Evolutionary conservation across 768 basidiomycete genomes (phyloP), one percentile per base, ranked within the genome.

Genomic region (Tricholoma terreum): DNA sequence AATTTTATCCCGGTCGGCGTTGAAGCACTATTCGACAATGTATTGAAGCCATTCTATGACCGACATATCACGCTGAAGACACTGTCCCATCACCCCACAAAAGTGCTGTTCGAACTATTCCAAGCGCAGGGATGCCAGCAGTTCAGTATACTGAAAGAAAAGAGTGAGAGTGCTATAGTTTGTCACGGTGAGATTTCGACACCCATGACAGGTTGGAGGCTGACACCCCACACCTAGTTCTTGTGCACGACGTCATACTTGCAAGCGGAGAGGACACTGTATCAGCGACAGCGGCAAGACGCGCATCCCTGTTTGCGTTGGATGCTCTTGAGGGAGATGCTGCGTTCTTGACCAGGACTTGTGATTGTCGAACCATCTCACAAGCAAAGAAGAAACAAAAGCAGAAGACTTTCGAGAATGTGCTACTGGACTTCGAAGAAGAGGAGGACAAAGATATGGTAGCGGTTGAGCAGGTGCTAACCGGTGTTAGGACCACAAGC

Each of bases 11-110:
- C 80, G 22, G 71, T 74, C 52, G 88, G 89, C 4, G 79, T 80
- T 22, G 80, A 88, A 63, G 72, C 73, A 0, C 77, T 94, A 63
- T 94, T 89, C 71, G 78, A 85, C 55, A 81, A 77, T 52, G 73
- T 87, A 48, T 74, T 92, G 54, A 79, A 83, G 69, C 91, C 91
- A 5, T 94, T 94, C 69, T 90, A 86, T 64, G 85, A 92, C 69
- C 79, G 79, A 61, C 84, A 92, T 61, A 81, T 93, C 69, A 84
- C 84, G 24, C 73, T 90, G 55, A 82, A 84, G 63, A 90, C 85
- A 31, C 75, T 92, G 17, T 83, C 88, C 3, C 83, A 85, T 61
- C 90, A 92, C 69, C 92, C 91, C 1, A 89, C 87, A 22, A 87
- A 87, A 65, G 75, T 83, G 52, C 76, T 93, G 11, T 85, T 86